A percentile compares a stretch with the other conserved stretches of the same genome.
These are phyloP conservation scores for Picea glauca DNA, from an alignment of 75 land plant genomes.

Conservation along the genomic window DNA sequence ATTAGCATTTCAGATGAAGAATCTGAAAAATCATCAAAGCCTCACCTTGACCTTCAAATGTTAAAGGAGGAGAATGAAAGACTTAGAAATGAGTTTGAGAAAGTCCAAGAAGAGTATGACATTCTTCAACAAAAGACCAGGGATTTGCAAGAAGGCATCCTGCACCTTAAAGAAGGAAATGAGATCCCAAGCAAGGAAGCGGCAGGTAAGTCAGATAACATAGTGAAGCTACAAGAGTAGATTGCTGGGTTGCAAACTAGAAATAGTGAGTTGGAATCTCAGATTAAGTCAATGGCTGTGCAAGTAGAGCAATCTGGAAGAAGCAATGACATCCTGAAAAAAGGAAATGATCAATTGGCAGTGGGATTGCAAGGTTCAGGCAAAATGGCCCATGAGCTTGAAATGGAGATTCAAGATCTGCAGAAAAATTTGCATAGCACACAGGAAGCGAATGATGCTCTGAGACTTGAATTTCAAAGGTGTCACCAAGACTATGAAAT, in stretches of 20 bases:
- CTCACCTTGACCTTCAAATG: slow-evolving; percentile 1
- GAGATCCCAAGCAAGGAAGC: background rate
- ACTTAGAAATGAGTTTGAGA: slow-evolving; percentile 1
- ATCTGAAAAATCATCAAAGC: background rate
- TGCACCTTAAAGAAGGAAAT: slow-evolving; percentile 6
- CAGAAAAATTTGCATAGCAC: background rate
- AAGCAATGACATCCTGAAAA: background rate
- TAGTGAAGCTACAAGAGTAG: background rate
- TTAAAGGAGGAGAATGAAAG: background rate
- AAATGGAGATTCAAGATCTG: slow-evolving; percentile 8
- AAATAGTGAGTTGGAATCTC: slow-evolving; percentile 8
- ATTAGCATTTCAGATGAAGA: background rate
- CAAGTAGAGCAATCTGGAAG: background rate
- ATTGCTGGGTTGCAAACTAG: background rate
- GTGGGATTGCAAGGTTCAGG: background rate
- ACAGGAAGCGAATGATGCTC: slow-evolving; percentile 3
- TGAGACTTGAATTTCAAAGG: background rate
- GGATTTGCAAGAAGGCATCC: slow-evolving; percentile 4
- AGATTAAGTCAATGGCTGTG: slow-evolving; percentile 5
- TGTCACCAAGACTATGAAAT: slow-evolving; percentile 3
- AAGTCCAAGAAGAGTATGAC: background rate
- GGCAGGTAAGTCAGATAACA: background rate
- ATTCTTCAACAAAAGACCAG: slow-evolving; percentile 10
- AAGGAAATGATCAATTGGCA: slow-evolving; percentile 3
- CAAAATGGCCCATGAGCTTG: background rate